Evolutionary conservation across 306 rosid species (phyloP), one percentile per base, ranked within the genome.

Genomic region (Inga leiocalycina): DNA sequence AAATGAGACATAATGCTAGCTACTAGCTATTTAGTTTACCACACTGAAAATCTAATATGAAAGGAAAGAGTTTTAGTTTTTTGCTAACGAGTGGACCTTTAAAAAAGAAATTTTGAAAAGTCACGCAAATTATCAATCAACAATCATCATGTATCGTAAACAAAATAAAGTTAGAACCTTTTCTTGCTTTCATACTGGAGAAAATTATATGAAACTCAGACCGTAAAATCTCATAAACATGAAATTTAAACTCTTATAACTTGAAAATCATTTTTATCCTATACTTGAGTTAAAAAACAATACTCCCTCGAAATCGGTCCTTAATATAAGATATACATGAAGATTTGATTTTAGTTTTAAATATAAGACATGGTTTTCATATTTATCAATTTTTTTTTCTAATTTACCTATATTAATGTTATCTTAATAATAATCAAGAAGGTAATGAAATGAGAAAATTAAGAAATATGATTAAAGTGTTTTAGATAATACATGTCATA

Each of bases 31-130:
- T 49, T 74, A 41, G 64, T 19, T 74, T 51, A 17, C 30, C 44
- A 30, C 12, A 57, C 57, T 44, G n/a, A 76, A 75, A 80, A 35
- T 45, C 75, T 68, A 37, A 57, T 45, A 2, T 69, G 65, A 79
- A 74, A 76, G 74, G 14, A 68, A 65, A 80, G 15, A 16, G 3
- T 39, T 45, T 27, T 19, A 20, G 19, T 24, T 46, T 44, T 30
- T 14, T 68, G 43, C 17, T n/a, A 51, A 66, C 44, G 1, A n/a
- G n/a, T 8, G 24, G 49, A 43, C 39, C 49, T 8, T 68, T 8
- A 68, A 68, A 34, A 59, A 34, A 8, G 22, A 66, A 32, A 64
- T 64, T 30, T 62, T 27, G 20, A 64, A 13, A 64, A 64, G 69
- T 5, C 30, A 64, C 19, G 19, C 39, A 62, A 64, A 64, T 10